Conservation (phyloP, 2,329 filamentous ascomycete species). For the Botrytis cinerea region DNA sequence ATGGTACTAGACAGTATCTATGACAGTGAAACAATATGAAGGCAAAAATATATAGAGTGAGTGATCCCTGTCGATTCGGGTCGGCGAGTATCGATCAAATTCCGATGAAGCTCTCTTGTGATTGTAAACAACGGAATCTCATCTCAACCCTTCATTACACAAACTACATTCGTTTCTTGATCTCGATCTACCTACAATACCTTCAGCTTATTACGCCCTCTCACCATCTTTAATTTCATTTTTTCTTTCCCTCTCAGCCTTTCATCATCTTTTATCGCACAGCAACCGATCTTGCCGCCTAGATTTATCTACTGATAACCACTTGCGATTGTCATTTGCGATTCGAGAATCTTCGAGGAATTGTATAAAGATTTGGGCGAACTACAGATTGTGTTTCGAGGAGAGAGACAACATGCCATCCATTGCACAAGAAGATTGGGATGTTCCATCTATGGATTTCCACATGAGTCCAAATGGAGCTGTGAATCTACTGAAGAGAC, state of each 20-base stretch:
- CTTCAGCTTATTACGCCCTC: not conserved
- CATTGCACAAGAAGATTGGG: slow-evolving; percentile 30
- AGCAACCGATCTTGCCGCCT: not conserved
- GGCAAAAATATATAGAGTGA: not conserved
- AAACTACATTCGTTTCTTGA: not conserved
- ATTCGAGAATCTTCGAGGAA: not conserved
- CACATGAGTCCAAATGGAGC: slow-evolving; percentile 1
- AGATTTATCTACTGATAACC: not conserved
- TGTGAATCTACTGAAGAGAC: slow-evolving; percentile 30
- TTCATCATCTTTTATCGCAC: not conserved
- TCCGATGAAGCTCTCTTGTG: slow-evolving; percentile 2
- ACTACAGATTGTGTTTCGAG: not conserved
- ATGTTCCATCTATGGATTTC: slow-evolving; percentile 21
- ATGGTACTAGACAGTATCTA: not conserved
- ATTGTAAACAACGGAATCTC: slow-evolving; percentile 3
- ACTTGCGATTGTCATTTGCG: not conserved
- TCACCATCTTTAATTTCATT: too few species aligned
- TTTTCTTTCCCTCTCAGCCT: not conserved
- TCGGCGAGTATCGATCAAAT: slow-evolving; percentile 1
- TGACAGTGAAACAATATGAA: not conserved
- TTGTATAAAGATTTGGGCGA: not conserved
- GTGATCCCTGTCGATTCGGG: not conserved
- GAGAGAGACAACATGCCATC: slow-evolving; percentile 33
- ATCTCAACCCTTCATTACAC: not conserved
- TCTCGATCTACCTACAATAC: not conserved